Percentiles rank a stretch among this genome's conserved stretches.
Evolutionary conservation across 805 yeast species (phyloP).

Genomic region (Suhomyces sp.): DNA sequence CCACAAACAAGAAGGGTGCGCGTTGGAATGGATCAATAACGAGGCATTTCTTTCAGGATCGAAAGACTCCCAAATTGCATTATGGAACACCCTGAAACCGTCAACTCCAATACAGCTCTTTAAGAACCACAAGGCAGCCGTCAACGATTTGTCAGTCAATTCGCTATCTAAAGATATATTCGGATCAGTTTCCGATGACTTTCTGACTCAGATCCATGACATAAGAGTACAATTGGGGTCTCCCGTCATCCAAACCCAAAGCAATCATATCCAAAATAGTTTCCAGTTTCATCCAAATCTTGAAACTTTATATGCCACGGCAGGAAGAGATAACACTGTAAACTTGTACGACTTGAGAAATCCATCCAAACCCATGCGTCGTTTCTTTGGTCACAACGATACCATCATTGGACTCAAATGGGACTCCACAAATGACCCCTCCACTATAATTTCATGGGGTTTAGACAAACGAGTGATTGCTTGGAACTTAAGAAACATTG

Average conservation of each 20-base stretch:
- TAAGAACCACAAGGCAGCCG: constrained; percentile 52
- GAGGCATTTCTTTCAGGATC: constrained; percentile 56
- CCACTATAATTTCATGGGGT: constrained; percentile 55
- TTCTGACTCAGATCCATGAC: constrained; percentile 59
- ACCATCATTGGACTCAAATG: constrained; percentile 43
- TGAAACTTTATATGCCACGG: constrained; percentile 63
- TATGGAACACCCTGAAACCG: constrained; percentile 59
- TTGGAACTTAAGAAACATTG: constrained; percentile 69
- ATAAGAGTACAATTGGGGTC: constrained; percentile 34
- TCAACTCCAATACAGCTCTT: constrained; percentile 48
- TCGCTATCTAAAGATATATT: constrained; percentile 37
- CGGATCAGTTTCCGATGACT: constrained; percentile 73
- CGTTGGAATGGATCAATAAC: constrained; percentile 63
- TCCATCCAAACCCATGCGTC: constrained; percentile 55
- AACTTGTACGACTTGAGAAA: constrained; percentile 74
- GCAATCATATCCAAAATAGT: constrained; percentile 61
- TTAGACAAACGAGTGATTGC: constrained; percentile 66
- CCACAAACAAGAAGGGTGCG: constrained; percentile 68
- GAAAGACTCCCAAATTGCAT: constrained; percentile 62
- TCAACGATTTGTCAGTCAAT: constrained; percentile 69
- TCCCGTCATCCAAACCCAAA: constrained; percentile 45
- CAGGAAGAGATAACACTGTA: constrained; percentile 72
- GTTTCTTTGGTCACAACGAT: constrained; percentile 62
- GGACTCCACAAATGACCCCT: constrained; percentile 48
- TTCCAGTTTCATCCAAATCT: constrained; percentile 61